Conservation (phyloP, 176 grass and related monocot genomes). For the Elymus sibiricus region DNA sequence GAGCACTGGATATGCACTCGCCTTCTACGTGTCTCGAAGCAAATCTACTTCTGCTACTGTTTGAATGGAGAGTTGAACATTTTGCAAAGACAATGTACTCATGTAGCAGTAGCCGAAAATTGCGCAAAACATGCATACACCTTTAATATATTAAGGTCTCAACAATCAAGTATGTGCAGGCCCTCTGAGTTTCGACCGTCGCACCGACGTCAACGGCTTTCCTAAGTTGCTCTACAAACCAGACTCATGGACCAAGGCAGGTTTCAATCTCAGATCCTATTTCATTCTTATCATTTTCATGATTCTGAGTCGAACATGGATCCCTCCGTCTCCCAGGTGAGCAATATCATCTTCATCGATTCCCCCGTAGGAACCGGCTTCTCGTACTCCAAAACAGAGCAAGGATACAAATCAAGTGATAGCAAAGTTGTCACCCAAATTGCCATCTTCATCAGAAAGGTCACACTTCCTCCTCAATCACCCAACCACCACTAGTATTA, state of each 20-base stretch:
- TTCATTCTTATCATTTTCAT: not conserved
- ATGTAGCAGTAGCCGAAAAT: not conserved
- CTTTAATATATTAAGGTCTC: not conserved
- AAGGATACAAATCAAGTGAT: slow-evolving; percentile 39
- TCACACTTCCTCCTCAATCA: not conserved
- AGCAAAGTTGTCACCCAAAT: slow-evolving; percentile 36
- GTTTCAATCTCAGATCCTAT: not conserved
- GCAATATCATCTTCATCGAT: slow-evolving; percentile 74
- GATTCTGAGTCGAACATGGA: not conserved
- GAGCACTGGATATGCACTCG: no score
- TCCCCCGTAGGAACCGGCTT: slow-evolving; percentile 66
- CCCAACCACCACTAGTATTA: not conserved
- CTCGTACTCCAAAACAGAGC: slow-evolving; percentile 38
- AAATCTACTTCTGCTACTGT: not conserved
- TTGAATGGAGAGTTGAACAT: not conserved
- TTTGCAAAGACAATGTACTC: not conserved
- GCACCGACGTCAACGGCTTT: slow-evolving; percentile 24
- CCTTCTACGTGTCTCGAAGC: not conserved
- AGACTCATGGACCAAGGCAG: slow-evolving; percentile 70
- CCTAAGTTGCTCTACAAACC: slow-evolving; percentile 44
- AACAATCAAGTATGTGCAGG: slow-evolving; percentile 30
- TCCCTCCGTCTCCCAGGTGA: slow-evolving; percentile 12
- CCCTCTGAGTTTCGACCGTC: slow-evolving; percentile 48
- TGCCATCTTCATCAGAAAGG: slow-evolving; percentile 57
- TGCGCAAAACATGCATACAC: not conserved